These are phyloP conservation scores for Saururus chinensis DNA, from an alignment of 164 flowering plant species.

Conservation along the genomic window DNA sequence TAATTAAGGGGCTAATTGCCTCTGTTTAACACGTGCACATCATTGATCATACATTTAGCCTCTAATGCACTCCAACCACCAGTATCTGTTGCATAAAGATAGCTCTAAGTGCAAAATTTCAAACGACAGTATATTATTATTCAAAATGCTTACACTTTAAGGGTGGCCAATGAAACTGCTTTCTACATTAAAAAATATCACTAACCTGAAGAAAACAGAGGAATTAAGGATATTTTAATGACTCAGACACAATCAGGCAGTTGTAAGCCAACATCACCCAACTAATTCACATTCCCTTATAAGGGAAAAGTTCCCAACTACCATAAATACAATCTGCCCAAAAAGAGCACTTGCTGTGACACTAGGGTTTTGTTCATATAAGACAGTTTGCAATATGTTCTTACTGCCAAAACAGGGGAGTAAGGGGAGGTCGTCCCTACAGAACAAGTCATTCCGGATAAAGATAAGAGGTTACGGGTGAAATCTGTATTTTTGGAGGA, in stretches of 20 bases:
- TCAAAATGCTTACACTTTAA: too few species aligned
- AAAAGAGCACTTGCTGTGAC: not conserved
- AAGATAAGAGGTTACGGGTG: not conserved
- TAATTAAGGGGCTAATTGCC: too few species aligned
- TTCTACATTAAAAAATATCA: too few species aligned
- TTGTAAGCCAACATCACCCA: not conserved
- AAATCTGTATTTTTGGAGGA: not conserved
- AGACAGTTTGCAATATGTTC: not conserved
- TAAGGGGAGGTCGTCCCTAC: not conserved
- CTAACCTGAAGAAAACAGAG: too few species aligned
- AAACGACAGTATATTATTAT: too few species aligned
- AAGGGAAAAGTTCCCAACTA: not conserved
- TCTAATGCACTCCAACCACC: not conserved
- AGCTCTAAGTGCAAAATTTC: too few species aligned
- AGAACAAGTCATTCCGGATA: conserved; percentile 4
- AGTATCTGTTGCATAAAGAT: too few species aligned
- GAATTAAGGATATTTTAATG: too few species aligned
- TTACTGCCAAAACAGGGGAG: not conserved
- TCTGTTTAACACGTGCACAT: too few species aligned
- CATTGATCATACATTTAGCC: too few species aligned
- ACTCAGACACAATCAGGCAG: not conserved
- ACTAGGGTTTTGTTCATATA: not conserved
- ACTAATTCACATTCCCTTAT: not conserved
- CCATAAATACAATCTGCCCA: not conserved
- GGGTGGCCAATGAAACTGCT: too few species aligned